Percentiles rank a stretch among this genome's conserved stretches.
phyloP scores from a whole-genome alignment of 148 eudicot species.

The Vaccinium corymbosum region DNA sequence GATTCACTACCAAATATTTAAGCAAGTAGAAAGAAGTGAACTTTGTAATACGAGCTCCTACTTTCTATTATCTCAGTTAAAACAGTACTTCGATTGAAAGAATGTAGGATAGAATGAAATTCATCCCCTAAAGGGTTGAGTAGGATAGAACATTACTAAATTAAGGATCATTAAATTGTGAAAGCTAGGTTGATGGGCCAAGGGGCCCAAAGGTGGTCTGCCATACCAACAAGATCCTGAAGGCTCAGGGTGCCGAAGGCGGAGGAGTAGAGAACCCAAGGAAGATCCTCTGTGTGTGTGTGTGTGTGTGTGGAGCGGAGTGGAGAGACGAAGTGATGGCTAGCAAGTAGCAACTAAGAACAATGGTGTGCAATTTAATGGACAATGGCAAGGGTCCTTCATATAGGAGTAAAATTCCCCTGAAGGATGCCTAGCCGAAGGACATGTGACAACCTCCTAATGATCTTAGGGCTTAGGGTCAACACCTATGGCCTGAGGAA shows the following conservation, averaged over 20 bases:
- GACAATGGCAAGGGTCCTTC: too few relatives aligned
- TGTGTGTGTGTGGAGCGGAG: too few relatives aligned
- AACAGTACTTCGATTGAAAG: neutral
- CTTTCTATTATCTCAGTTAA: neutral
- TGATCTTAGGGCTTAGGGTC: too few relatives aligned
- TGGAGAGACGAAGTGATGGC: too few relatives aligned
- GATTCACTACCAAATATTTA: neutral
- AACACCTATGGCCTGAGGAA: too few relatives aligned
- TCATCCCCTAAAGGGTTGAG: neutral
- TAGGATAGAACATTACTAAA: neutral
- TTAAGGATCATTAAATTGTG: slow-evolving; percentile 9
- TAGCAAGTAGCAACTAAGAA: too few relatives aligned
- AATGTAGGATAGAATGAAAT: neutral
- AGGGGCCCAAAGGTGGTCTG: neutral
- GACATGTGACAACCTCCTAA: too few relatives aligned
- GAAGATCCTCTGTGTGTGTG: neutral
- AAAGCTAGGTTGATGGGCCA: neutral
- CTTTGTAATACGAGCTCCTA: neutral
- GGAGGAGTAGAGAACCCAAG: neutral
- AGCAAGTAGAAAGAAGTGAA: neutral
- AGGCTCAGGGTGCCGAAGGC: neutral
- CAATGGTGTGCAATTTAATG: too few relatives aligned
- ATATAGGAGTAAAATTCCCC: too few relatives aligned
- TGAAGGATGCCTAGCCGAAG: too few relatives aligned
- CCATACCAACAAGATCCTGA: neutral